Evolutionary conservation across 345 rosid species (phyloP), one percentile per base, ranked within the genome.

Genomic region (Ailanthus altissimus): DNA sequence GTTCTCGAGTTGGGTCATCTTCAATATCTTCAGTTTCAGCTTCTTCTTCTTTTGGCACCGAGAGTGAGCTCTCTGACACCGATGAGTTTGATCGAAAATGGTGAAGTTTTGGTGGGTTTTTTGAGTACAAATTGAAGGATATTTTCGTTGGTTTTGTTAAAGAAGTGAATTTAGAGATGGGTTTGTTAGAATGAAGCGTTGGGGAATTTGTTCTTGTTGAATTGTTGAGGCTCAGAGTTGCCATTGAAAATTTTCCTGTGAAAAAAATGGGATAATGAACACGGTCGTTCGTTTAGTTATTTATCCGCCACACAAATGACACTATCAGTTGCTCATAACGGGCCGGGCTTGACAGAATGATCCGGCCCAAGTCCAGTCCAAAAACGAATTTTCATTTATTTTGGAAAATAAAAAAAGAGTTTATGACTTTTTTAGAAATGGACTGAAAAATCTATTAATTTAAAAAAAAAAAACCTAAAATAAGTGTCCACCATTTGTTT

Each of bases 1-100:
- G 77, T 76, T 92, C 98, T 3, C 90, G 81, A 5, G 95, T 90
- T 10, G 97, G 95, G 85, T 93, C 96, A 47, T 87, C 98, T 67
- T 86, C 92, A 42, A 78, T 75, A 51, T 67, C 73, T 2, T 70
- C 82, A 64, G 38, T 74, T 21, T 67, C 75, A 15, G 73, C 84
- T 67, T 88, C 85, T 77, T 88, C 84, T 67, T 88, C 85, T 77
- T 88, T 86, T 50, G 89, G 84, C 4, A 84, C 79, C 40, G 96
- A 89, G 43, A 91, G 82, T 1, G 93, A 82, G 79, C 88, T 86
- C 81, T 82, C 87, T 1, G 89, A 83, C 26, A 80, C 71, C 8
- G 89, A 84, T 14, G 86, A 83, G 32, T 71, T 79, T 3, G 82
- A 84, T 49, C 75, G 82, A 80, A 86, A 84, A 81, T 75, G 79